A percentile compares a stretch with the other conserved stretches of the same genome.
Conservation (phyloP, 306 rosid genomes). For the Fagus sylvatica region DNA sequence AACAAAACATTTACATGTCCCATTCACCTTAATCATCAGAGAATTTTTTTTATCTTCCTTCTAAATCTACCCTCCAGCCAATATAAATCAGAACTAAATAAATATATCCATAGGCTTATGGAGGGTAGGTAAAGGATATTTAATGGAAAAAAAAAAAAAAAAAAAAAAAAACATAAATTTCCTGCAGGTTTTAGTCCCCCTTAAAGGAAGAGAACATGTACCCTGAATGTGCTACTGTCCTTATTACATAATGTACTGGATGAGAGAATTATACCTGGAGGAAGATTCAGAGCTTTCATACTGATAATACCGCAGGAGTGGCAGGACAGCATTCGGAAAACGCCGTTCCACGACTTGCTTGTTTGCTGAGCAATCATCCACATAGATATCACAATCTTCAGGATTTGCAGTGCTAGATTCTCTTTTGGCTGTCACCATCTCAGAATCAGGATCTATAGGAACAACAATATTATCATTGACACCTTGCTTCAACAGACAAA, state of each 20-base stretch:
- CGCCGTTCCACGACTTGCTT: constrained; percentile 71
- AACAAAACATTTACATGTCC: background rate
- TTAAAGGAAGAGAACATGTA: background rate
- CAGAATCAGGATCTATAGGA: constrained; percentile 48
- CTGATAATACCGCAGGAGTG: constrained; percentile 80
- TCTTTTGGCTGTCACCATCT: constrained; percentile 33
- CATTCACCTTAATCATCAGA: background rate
- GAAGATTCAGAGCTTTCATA: constrained; percentile 99
- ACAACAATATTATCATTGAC: constrained; percentile 30
- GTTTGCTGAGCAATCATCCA: constrained; percentile 54
- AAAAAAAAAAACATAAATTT: constrained; percentile 3
- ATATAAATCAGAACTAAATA: background rate
- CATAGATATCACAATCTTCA: constrained; percentile 56
- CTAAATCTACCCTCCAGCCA: background rate
- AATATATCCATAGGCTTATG: background rate
- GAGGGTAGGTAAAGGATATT: background rate
- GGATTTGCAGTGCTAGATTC: constrained; percentile 43
- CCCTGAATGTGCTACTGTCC: background rate
- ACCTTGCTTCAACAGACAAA: constrained; percentile 35
- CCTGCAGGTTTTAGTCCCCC: constrained; percentile 8
- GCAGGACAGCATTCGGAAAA: constrained; percentile 77
- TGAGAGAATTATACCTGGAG: constrained; percentile 66
- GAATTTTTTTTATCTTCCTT: background rate
- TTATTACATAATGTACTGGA: constrained; percentile 13
- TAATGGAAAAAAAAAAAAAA: constrained; percentile 8